Conservation (phyloP, 2,329 filamentous ascomycete species). For the Trichoderma sp. region DNA sequence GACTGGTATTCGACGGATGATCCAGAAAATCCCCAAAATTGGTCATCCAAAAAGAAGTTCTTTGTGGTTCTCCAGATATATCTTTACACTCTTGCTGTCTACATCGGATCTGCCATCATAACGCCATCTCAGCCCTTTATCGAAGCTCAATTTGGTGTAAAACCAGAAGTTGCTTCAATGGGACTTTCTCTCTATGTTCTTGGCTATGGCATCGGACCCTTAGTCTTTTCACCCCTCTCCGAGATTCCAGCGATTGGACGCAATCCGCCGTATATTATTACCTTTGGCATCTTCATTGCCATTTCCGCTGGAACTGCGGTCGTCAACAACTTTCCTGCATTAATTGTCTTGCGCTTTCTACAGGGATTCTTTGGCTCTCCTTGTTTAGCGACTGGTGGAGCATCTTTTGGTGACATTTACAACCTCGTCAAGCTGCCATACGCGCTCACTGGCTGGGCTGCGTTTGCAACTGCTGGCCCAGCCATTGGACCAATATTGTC, state of each 20-base stretch:
- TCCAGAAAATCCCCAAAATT: conserved; percentile 19
- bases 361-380: neutral
- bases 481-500: conserved; percentile 2
- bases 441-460: conserved; percentile 39
- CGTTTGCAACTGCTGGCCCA: neutral
- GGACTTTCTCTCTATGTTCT: conserved; percentile 9
- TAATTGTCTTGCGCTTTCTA: neutral
- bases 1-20: conserved; percentile 19
- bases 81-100: conserved; percentile 1
- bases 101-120: conserved; percentile 11
- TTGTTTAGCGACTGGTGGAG: conserved; percentile 36
- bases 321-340: neutral
- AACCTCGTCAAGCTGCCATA: conserved; percentile 54
- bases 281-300: conserved; percentile 23
- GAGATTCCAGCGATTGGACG: conserved; percentile 11
- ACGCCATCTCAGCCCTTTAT: conserved; percentile 2
- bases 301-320: neutral
- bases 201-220: neutral
- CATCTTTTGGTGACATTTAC: conserved; percentile 51
- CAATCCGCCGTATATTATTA: conserved; percentile 10
- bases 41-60: conserved; percentile 6
- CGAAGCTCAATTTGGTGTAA: neutral
- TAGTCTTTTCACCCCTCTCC: neutral
- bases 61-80: conserved; percentile 12
- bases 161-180: conserved; percentile 6